Evolutionary conservation across 495 filamentous ascomycete genomes (phyloP).

Genomic region (Filosporella fistucella): DNA sequence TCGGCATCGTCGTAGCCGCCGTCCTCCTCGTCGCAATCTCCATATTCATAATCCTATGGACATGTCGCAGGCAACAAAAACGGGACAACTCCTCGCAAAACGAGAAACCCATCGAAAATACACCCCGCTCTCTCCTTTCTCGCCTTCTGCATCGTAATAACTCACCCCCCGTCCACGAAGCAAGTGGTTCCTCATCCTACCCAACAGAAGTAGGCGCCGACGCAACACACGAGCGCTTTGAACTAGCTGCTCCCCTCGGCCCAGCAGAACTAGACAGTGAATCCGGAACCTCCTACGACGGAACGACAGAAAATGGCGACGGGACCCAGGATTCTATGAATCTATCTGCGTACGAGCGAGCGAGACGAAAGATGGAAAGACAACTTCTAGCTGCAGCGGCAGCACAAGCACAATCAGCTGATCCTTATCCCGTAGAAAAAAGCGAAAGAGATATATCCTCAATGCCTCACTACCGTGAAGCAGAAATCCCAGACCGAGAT

Average conservation of each 20-base stretch:
- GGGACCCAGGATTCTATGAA: slow-evolving; percentile 22
- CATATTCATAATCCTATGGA: background rate
- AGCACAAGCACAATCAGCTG: slow-evolving; percentile 25
- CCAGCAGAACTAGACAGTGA: slow-evolving; percentile 45
- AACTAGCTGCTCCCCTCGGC: slow-evolving; percentile 39
- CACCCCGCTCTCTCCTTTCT: slow-evolving; percentile 7
- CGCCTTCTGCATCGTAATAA: slow-evolving; percentile 7
- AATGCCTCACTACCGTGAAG: slow-evolving; percentile 33
- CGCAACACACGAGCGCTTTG: slow-evolving; percentile 41
- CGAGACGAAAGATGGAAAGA: slow-evolving; percentile 37
- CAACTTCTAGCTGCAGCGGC: slow-evolving; percentile 25
- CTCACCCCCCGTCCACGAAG: slow-evolving; percentile 7
- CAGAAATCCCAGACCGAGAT: slow-evolving; percentile 7
- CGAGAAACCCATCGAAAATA: slow-evolving; percentile 7
- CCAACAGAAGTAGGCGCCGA: slow-evolving; percentile 42
- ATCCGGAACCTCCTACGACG: slow-evolving; percentile 25
- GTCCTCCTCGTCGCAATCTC: slow-evolving; percentile 9
- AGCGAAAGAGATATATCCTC: slow-evolving; percentile 31
- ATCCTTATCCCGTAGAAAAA: slow-evolving; percentile 26
- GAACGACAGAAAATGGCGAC: slow-evolving; percentile 30
- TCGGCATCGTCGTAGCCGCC: slow-evolving; percentile 36
- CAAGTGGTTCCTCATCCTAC: slow-evolving; percentile 17
- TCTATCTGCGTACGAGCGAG: slow-evolving; percentile 38
- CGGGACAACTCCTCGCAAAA: background rate
- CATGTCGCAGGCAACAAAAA: background rate